phyloP scores from a whole-genome alignment of 805 yeast genomes.

The Ogataea paraovalis region DNA sequence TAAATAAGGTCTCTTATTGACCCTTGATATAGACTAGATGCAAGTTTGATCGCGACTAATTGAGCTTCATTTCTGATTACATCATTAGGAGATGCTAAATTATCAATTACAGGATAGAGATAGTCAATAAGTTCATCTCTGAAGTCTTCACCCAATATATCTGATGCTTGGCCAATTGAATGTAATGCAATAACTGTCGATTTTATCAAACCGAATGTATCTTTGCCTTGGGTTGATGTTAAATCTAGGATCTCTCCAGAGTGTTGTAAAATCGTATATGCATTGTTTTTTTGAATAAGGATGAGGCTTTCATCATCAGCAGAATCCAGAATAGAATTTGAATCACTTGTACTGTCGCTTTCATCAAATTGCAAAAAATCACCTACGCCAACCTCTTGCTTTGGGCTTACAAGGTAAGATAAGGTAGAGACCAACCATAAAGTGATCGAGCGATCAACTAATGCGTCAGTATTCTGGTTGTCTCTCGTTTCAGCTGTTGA shows the following conservation, averaged over 20 bases:
- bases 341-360: slow-evolving; percentile 13
- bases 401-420: slow-evolving; percentile 6
- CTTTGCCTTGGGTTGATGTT: slow-evolving; percentile 19
- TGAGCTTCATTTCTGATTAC: slow-evolving; percentile 49
- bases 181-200: slow-evolving; percentile 38
- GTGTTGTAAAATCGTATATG: slow-evolving; percentile 32
- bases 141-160: slow-evolving; percentile 36
- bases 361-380: slow-evolving; percentile 23
- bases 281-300: slow-evolving; percentile 17
- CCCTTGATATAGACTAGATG: slow-evolving; percentile 48
- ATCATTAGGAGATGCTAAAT: slow-evolving; percentile 55
- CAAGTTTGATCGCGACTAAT: slow-evolving; percentile 46
- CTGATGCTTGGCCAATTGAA: slow-evolving; percentile 35
- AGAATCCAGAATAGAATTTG: too few relatives aligned
- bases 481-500: not conserved
- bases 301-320: slow-evolving; percentile 1
- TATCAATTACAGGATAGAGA: slow-evolving; percentile 68
- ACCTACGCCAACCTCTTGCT: slow-evolving; percentile 8
- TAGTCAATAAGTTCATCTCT: slow-evolving; percentile 61
- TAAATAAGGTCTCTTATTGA: slow-evolving; percentile 53
- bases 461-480: slow-evolving; percentile 5
- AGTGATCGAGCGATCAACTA: slow-evolving; percentile 23
- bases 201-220: slow-evolving; percentile 8
- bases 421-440: slow-evolving; percentile 39
- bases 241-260: slow-evolving; percentile 42